Percentiles rank a stretch among this genome's conserved stretches.
phyloP scores from a whole-genome alignment of 2,329 filamentous ascomycete species.

The Hymenotorrendiella dingleyae region DNA sequence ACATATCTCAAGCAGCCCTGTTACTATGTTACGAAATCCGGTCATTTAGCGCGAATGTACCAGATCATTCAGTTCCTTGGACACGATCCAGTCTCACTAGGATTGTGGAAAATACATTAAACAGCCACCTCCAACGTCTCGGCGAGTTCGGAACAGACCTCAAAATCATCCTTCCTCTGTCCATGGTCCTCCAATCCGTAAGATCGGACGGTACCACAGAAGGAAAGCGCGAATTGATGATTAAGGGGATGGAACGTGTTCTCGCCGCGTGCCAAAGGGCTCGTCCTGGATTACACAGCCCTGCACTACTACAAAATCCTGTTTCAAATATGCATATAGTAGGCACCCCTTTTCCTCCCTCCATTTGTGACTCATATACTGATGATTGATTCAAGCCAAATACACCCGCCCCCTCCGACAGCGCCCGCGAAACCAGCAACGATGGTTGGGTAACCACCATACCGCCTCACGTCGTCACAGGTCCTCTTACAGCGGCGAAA shows the following conservation, averaged over 20 bases:
- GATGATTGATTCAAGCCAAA: too few relatives aligned
- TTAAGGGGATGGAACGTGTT: slow-evolving; percentile 28
- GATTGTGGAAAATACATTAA: slow-evolving; percentile 29
- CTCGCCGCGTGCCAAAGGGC: slow-evolving; percentile 17
- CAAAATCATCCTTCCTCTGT: slow-evolving; percentile 29
- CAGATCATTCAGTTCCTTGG: slow-evolving; percentile 9
- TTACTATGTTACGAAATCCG: slow-evolving; percentile 19
- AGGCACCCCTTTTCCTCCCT: too few relatives aligned
- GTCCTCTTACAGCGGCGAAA: background rate
- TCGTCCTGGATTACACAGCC: slow-evolving; percentile 5
- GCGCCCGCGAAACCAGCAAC: background rate
- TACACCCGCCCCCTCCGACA: background rate
- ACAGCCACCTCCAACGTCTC: slow-evolving; percentile 25
- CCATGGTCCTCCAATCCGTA: slow-evolving; percentile 28
- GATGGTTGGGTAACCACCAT: slow-evolving; percentile 1
- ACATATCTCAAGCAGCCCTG: slow-evolving; percentile 18
- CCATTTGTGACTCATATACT: too few relatives aligned
- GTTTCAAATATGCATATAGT: background rate
- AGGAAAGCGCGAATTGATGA: slow-evolving; percentile 25
- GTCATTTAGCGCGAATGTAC: slow-evolving; percentile 5
- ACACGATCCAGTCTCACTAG: slow-evolving; percentile 26
- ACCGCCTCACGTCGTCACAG: background rate
- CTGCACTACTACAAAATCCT: background rate
- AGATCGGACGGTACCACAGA: slow-evolving; percentile 25
- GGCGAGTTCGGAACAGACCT: slow-evolving; percentile 27